phyloP scores from a whole-genome alignment of 2,329 filamentous ascomycete species.

The Neonectria ditissima region DNA sequence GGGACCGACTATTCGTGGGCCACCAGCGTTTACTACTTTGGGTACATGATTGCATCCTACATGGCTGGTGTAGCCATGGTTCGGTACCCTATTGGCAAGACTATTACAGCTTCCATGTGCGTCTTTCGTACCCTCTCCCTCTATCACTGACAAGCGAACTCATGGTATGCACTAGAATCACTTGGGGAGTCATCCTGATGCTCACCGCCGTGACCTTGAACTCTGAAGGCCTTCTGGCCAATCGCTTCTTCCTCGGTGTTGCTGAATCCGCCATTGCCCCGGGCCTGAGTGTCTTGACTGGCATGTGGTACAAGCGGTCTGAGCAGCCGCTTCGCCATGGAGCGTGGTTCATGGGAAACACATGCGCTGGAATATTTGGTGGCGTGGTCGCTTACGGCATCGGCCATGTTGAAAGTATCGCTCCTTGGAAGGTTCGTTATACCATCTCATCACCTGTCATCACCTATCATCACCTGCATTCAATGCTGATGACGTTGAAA shows the following conservation, averaged over 20 bases:
- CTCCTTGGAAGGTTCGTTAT: slow-evolving; percentile 17
- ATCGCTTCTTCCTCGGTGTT: slow-evolving; percentile 65
- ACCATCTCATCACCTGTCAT: neutral
- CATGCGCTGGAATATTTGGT: slow-evolving; percentile 43
- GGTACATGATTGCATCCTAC: slow-evolving; percentile 55
- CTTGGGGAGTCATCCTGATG: slow-evolving; percentile 57
- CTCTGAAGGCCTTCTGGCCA: slow-evolving; percentile 60
- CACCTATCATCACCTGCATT: too few species aligned
- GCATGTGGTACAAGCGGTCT: slow-evolving; percentile 62
- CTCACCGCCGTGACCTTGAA: slow-evolving; percentile 57
- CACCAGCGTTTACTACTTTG: slow-evolving; percentile 63
- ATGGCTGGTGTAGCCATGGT: slow-evolving; percentile 43
- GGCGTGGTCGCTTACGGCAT: slow-evolving; percentile 48
- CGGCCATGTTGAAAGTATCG: slow-evolving; percentile 41
- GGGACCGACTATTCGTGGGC: slow-evolving; percentile 66
- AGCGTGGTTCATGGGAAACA: slow-evolving; percentile 46
- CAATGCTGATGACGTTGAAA: neutral
- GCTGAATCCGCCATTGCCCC: slow-evolving; percentile 67
- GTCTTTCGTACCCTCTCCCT: slow-evolving; percentile 6
- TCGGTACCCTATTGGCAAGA: slow-evolving; percentile 44
- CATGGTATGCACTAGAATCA: slow-evolving; percentile 19
- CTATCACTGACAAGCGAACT: neutral
- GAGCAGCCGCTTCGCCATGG: slow-evolving; percentile 29
- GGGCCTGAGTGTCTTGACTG: slow-evolving; percentile 64
- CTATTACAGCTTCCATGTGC: slow-evolving; percentile 38